A percentile compares a stretch with the other conserved stretches of the same genome.
Conservation (phyloP, 2,329 filamentous ascomycete species). For the Arthrobotrys entomopaga region DNA sequence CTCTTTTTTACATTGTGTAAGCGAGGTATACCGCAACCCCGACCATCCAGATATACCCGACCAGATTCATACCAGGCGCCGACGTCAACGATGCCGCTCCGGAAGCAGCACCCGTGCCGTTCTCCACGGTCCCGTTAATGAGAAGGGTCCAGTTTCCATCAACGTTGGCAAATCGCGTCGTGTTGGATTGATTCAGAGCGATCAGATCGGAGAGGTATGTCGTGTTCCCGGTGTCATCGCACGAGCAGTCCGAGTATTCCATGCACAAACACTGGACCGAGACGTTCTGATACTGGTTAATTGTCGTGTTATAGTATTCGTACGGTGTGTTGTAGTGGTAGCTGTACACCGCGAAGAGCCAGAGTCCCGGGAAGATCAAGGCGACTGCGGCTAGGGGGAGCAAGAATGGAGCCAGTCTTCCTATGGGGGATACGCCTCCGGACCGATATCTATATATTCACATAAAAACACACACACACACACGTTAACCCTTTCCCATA, state of each 20-base stretch:
- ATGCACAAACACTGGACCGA: constrained; percentile 73
- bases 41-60: constrained; percentile 50
- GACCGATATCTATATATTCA: constrained; percentile 69
- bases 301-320: constrained; percentile 66
- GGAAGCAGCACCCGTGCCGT: constrained; percentile 70
- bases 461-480: neutral
- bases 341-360: constrained; percentile 72
- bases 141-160: constrained; percentile 72
- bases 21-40: constrained; percentile 33
- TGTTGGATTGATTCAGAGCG: constrained; percentile 70
- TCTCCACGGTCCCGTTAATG: constrained; percentile 79
- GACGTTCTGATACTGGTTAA: constrained; percentile 68
- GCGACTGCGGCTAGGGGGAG: constrained; percentile 66
- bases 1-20: constrained; percentile 40
- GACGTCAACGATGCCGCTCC: constrained; percentile 55
- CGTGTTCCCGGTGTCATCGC: constrained; percentile 74
- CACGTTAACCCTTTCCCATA: constrained; percentile 68
- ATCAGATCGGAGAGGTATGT: constrained; percentile 72
- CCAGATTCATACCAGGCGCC: constrained; percentile 18
- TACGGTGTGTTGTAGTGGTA: constrained; percentile 71
- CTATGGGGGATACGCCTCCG: constrained; percentile 66
- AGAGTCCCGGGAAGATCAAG: constrained; percentile 72
- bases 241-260: constrained; percentile 70
- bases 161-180: constrained; percentile 69
- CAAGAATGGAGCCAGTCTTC: constrained; percentile 67